These are phyloP conservation scores for Podila epigama DNA, from an alignment of 192 early-diverging fungal genomes.

Conservation along the genomic window DNA sequence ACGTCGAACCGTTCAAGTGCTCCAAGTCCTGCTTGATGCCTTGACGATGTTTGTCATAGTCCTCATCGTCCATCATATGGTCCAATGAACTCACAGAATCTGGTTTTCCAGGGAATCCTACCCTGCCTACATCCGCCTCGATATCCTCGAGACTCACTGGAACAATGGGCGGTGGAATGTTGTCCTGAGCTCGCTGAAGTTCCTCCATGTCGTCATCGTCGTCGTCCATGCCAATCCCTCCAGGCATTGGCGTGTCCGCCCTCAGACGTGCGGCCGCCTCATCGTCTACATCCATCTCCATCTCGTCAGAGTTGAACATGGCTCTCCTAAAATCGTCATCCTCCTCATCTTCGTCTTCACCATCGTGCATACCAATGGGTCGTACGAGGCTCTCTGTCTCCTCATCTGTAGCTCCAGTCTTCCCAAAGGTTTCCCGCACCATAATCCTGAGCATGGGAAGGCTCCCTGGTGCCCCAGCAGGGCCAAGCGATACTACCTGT, in stretches of 20 bases:
- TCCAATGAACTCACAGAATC: not conserved
- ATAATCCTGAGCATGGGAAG: constrained; percentile 18
- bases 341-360: constrained; percentile 42
- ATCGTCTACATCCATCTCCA: constrained; percentile 46
- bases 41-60: constrained; percentile 12
- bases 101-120: not conserved
- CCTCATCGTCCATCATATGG: not conserved
- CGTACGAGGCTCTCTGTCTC: constrained; percentile 6
- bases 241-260: constrained; percentile 46
- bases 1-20: constrained; percentile 15
- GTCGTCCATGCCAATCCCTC: constrained; percentile 41
- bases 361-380: constrained; percentile 40
- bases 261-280: constrained; percentile 38
- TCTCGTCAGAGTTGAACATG: constrained; percentile 48
- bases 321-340: constrained; percentile 44
- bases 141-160: constrained; percentile 27
- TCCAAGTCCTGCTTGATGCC: constrained; percentile 17
- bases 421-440: constrained; percentile 34
- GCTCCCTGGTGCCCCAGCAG: not conserved
- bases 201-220: constrained; percentile 41
- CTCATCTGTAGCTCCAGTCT: not conserved
- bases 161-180: constrained; percentile 30
- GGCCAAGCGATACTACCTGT: constrained; percentile 18
- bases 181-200: constrained; percentile 34
- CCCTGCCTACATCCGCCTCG: not conserved